A percentile compares a stretch with the other conserved stretches of the same genome.
phyloP scores from a whole-genome alignment of 164 flowering plant species.

The Vitis rupestris region DNA sequence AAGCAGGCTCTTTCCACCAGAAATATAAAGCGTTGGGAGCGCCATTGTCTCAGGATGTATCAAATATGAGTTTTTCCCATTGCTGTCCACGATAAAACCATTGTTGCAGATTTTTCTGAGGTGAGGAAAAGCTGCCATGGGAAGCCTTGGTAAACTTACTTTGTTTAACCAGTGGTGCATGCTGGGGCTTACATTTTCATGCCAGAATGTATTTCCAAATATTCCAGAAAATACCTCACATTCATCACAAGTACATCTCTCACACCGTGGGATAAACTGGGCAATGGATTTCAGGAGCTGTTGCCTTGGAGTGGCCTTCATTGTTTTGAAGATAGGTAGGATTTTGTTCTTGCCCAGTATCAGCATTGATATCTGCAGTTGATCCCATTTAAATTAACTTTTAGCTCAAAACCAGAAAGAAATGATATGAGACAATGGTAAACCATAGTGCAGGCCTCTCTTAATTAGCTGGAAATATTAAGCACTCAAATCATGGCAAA shows the following conservation, averaged over 20 bases:
- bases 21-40: slow-evolving; percentile 50
- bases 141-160: slow-evolving; percentile 33
- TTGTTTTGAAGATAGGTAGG: slow-evolving; percentile 24
- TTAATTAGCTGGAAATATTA: too few relatives aligned
- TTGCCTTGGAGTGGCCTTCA: slow-evolving; percentile 31
- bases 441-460: too few relatives aligned
- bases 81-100: slow-evolving; percentile 49
- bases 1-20: slow-evolving; percentile 48
- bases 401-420: too few relatives aligned
- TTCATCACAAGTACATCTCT: slow-evolving; percentile 54
- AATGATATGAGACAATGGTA: too few relatives aligned
- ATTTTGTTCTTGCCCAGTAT: slow-evolving; percentile 42
- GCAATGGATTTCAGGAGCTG: slow-evolving; percentile 39
- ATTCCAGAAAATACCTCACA: slow-evolving; percentile 60
- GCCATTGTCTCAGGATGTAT: slow-evolving; percentile 61
- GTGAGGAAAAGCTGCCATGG: slow-evolving; percentile 60
- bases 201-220: slow-evolving; percentile 63
- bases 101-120: slow-evolving; percentile 49
- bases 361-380: slow-evolving; percentile 43
- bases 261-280: slow-evolving; percentile 44
- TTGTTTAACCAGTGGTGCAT: slow-evolving; percentile 51
- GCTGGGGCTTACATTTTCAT: slow-evolving; percentile 42
- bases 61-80: slow-evolving; percentile 41
- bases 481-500: too few relatives aligned
- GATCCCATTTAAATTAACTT: neutral